Conservation (phyloP, 78 protist genomes). For the Acrasis kona region DNA sequence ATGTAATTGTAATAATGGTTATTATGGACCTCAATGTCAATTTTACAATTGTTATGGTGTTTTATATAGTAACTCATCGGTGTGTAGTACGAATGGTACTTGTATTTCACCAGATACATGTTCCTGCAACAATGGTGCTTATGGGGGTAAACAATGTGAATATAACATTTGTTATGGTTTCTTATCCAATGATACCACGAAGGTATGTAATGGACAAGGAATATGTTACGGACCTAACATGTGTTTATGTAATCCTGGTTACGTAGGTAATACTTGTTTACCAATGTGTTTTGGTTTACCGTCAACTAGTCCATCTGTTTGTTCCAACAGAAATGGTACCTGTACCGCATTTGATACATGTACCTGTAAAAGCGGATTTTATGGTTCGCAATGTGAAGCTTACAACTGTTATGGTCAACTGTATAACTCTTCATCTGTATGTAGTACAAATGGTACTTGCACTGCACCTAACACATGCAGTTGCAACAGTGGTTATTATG, state of each 20-base stretch:
- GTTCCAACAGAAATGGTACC: not conserved
- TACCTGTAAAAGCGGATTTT: not conserved
- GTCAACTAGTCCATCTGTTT: not conserved
- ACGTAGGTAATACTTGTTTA: not conserved
- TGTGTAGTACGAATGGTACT: not conserved
- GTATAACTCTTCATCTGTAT: not conserved
- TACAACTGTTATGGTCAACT: not conserved
- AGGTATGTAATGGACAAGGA: not conserved
- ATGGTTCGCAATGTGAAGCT: not conserved
- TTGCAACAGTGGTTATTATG: not conserved
- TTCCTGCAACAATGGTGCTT: not conserved
- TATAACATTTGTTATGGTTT: not conserved
- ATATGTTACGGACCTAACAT: not conserved
- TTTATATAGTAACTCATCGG: not conserved
- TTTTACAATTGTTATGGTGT: not conserved
- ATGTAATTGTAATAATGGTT: not conserved
- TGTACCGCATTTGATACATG: not conserved
- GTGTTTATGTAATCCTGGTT: not conserved
- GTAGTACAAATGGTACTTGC: not conserved
- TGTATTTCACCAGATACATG: not conserved
- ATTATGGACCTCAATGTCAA: not conserved
- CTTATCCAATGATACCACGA: not conserved
- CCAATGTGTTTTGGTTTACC: not conserved
- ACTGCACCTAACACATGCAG: not conserved
- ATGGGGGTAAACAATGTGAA: not conserved